Evolutionary conservation across 2,329 filamentous ascomycete species (phyloP), one percentile per base, ranked within the genome.

Genomic region (Ceratocystis alfenasii): DNA sequence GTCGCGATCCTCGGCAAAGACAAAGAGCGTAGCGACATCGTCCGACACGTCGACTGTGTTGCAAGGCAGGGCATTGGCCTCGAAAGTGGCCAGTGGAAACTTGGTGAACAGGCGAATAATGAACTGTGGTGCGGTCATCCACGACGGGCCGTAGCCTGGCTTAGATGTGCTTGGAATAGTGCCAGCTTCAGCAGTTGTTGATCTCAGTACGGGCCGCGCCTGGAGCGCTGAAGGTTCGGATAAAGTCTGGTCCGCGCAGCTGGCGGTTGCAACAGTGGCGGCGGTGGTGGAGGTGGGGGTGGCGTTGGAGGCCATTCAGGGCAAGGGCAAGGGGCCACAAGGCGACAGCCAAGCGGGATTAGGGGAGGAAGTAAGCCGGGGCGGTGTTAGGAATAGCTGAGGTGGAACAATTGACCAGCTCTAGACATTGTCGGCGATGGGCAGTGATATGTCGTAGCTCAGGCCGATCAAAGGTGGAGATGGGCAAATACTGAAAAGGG

Each of bases 21-120:
- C 80, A 74, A 91, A 91, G 7, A 99, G 79, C 8, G 83, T 80
- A 68, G 82, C 79, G 5, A 78, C 73, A 22, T 73, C 68, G 69
- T 64, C 73, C 63, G 77, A 41, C 78, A 80, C 62, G 41, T 68
- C 65, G 12, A 72, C 73, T 33, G 81, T 78, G 70, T 87, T 81
- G 64, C 81, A 78, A 44, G 92, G 92, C 6, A 95, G 83, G 62
- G 84, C 80, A 74, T 95, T 93, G 65, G 87, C 76, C 33, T 85
- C 80, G 75, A 95, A 91, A 46, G 86, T 88, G 67, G 81, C 74
- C 63, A 97, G 81, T 30, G 94, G 94, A 71, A 96, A 94, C 68
- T 76, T 79, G 75, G 93, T 87, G 78, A 97, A 99, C 67, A 97
- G 80, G 63, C 81, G 82, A 75, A 90, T 91, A 70, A 97, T 80